A percentile compares a stretch with the other conserved stretches of the same genome.
Evolutionary conservation across 1,284 basidiomycete species (phyloP).

Genomic region (Fomes fomentarius): DNA sequence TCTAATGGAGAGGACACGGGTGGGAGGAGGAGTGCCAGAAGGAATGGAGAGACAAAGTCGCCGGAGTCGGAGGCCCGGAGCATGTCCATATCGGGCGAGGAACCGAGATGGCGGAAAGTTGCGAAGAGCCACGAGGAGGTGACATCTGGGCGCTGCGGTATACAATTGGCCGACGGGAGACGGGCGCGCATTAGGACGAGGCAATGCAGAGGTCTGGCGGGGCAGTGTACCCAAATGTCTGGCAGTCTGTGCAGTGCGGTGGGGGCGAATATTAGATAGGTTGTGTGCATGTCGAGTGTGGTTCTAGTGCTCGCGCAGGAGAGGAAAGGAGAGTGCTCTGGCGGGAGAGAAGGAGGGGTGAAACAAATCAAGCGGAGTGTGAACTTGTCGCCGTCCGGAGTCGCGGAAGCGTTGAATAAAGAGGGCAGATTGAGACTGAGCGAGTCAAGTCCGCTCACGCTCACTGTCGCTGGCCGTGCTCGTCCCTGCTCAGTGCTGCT

Average conservation of each 20-base stretch:
- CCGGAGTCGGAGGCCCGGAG: not conserved
- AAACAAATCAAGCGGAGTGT: slow-evolving; percentile 28
- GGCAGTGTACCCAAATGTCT: too few species aligned
- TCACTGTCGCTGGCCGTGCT: not conserved
- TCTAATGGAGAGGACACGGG: not conserved
- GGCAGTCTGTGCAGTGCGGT: too few species aligned
- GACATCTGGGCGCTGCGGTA: slow-evolving; percentile 15
- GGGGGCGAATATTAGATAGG: too few species aligned
- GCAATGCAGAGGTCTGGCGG: slow-evolving; percentile 10
- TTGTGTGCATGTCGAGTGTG: too few species aligned
- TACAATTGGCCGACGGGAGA: slow-evolving; percentile 2
- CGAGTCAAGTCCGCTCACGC: too few species aligned
- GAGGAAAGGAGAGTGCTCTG: not conserved
- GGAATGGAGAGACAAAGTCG: not conserved
- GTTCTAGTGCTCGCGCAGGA: too few species aligned
- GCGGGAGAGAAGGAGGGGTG: slow-evolving; percentile 17
- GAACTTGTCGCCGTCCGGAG: slow-evolving; percentile 15
- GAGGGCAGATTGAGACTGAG: too few species aligned
- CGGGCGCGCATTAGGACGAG: slow-evolving; percentile 1
- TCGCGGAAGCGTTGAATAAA: slow-evolving; percentile 18
- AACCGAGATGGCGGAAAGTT: slow-evolving; percentile 11
- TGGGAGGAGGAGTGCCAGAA: not conserved
- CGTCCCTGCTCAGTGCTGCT: slow-evolving; percentile 3
- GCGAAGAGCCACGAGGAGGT: slow-evolving; percentile 15
- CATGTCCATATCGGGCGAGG: not conserved